These are phyloP conservation scores for Breynia disticha DNA, from an alignment of 441 rosid genomes.

Conservation along the genomic window DNA sequence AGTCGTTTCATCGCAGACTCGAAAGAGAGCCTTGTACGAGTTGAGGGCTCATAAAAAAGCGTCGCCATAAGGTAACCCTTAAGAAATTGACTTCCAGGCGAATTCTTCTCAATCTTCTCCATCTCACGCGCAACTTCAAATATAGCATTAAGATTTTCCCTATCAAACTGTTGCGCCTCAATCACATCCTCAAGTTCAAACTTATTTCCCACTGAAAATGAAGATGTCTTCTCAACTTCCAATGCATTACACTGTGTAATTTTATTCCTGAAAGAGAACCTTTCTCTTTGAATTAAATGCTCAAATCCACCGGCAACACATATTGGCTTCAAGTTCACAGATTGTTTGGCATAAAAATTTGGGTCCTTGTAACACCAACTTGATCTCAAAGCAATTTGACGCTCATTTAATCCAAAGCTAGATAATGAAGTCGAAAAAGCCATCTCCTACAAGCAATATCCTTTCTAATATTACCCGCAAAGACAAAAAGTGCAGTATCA, in stretches of 20 bases:
- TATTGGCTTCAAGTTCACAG: constrained; percentile 7
- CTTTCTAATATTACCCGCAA: not conserved
- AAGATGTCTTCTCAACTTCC: constrained; percentile 19
- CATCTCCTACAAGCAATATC: constrained; percentile 8
- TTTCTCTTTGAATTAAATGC: constrained; percentile 13
- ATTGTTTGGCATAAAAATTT: constrained; percentile 7
- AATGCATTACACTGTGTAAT: constrained; percentile 27
- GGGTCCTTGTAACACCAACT: constrained; percentile 15
- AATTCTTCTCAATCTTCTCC: constrained; percentile 72
- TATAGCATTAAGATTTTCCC: constrained; percentile 60
- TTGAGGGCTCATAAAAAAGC: constrained; percentile 95
- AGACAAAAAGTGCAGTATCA: not conserved
- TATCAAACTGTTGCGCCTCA: constrained; percentile 89
- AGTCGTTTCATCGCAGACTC: constrained; percentile 95
- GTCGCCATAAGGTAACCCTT: constrained; percentile 93
- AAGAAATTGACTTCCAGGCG: constrained; percentile 67
- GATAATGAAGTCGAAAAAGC: constrained; percentile 32
- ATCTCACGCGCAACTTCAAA: constrained; percentile 77
- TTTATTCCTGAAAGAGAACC: constrained; percentile 14
- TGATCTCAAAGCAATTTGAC: constrained; percentile 19
- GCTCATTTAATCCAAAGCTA: constrained; percentile 17
- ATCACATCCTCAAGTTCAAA: constrained; percentile 78
- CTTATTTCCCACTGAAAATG: constrained; percentile 33
- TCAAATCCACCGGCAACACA: constrained; percentile 14
- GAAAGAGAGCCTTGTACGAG: constrained; percentile 90